Evolutionary conservation across 148 eudicot genomes (phyloP).

Genomic region (Fagopyrum esculentum): DNA sequence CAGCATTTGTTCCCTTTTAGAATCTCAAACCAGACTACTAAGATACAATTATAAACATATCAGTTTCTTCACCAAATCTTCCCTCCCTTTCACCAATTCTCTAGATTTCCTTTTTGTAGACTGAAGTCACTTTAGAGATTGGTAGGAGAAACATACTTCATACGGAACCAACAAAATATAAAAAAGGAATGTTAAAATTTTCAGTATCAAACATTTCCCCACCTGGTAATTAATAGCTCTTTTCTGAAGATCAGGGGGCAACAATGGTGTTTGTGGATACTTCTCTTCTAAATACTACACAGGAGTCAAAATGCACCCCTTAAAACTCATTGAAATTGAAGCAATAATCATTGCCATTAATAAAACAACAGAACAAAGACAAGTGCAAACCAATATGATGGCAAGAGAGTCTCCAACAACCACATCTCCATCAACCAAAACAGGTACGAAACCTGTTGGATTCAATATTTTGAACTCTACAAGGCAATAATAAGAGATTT

Average conservation of each 20-base stretch:
- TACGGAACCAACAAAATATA: background rate
- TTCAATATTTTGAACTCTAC: constrained; percentile 67
- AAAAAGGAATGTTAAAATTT: background rate
- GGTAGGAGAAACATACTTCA: background rate
- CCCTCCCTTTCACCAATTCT: background rate
- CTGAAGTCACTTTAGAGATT: background rate
- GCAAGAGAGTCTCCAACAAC: constrained; percentile 79
- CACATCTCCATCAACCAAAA: constrained; percentile 60
- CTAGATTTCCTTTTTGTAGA: background rate
- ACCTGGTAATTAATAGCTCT: constrained; percentile 86
- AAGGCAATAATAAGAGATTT: constrained; percentile 3
- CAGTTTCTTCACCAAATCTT: background rate
- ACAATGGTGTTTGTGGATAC: constrained; percentile 69
- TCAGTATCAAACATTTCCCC: background rate
- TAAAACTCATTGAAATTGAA: background rate
- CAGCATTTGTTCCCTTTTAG: background rate
- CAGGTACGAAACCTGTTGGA: constrained; percentile 74
- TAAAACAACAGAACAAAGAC: background rate
- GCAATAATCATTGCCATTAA: background rate
- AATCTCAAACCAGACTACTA: background rate
- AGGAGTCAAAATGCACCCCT: background rate
- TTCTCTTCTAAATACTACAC: constrained; percentile 77
- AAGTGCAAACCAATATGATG: constrained; percentile 55
- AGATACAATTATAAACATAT: background rate
- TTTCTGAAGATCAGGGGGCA: constrained; percentile 67